Base-by-base conservation (phyloP, 1,284 basidiomycete genomes). In the Entoloma clypeatum region DNA sequence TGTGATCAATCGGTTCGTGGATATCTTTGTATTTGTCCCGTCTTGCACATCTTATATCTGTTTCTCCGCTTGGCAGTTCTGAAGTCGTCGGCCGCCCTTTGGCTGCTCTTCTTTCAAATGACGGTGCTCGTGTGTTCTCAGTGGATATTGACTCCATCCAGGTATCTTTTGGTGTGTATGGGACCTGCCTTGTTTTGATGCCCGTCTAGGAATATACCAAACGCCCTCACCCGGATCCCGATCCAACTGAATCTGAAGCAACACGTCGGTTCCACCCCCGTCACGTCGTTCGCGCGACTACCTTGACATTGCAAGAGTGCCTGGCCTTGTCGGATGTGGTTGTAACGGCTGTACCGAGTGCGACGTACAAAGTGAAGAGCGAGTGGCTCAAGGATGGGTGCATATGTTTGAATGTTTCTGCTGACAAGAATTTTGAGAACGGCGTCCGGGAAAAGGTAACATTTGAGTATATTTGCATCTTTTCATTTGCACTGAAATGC, bases 1-100 rank as follows among this genome's bases (percentile, higher is more conserved):
- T 3, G 87, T 99, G 25, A 88, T 99, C 58, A 99, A 99, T 67
- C 75, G 92, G 83, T 88, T 41, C 44, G 73, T 54, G 36, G n/a
- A n/a, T n/a, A n/a, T n/a, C 32, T n/a, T 16, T 45, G 4, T 28
- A 25, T 29, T 29, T 11, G 28, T 17, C n/a, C 18, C 11, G 14
- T 18, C 19, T 7, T 7, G 23, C 37, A 26, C 16, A 14, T 21
- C 27, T 27, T 19, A 19, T 41, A 11, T 41, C 27, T 7, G 28
- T 19, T 30, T 19, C 29, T 28, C 29, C 7, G 31, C 8, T 25
- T 34, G 10, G 10, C 52, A 92, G 92, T 48, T 96, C 92, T 28
- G 95, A 98, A 63, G 95, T 98, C 14, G 95, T 98, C 14, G 95
- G 95, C 17, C 77, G 95, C 40, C 95, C 95, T 2, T 74, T 98